These are phyloP conservation scores for Groenewaldozyma auringiensis DNA, from an alignment of 1,139 yeast species.

Conservation along the genomic window DNA sequence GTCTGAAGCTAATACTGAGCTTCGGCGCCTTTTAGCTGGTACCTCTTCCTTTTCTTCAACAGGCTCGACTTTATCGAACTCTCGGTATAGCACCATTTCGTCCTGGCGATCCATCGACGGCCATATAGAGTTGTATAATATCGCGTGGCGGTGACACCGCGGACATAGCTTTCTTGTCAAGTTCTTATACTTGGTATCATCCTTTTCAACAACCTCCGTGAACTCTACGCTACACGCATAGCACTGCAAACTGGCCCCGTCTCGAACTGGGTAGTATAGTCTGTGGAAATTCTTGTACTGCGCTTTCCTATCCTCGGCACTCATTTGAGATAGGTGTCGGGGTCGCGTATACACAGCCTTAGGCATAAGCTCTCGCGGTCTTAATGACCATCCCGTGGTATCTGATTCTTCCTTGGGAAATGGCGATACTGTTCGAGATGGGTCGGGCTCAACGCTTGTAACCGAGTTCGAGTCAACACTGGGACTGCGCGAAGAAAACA, in stretches of 20 bases:
- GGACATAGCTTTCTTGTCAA: slow-evolving; percentile 21
- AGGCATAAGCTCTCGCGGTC: slow-evolving; percentile 4
- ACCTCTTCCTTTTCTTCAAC: slow-evolving; percentile 8
- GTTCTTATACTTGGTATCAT: background rate
- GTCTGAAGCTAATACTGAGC: slow-evolving; percentile 6
- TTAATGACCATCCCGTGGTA: background rate
- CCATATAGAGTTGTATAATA: slow-evolving; percentile 25
- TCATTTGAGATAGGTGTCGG: background rate
- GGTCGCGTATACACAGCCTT: background rate
- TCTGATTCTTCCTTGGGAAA: background rate
- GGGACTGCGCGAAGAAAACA: background rate
- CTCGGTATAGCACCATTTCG: slow-evolving; percentile 17
- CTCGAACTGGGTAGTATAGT: slow-evolving; percentile 6
- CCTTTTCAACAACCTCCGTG: slow-evolving; percentile 14
- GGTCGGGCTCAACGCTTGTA: slow-evolving; percentile 7
- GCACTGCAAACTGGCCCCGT: slow-evolving; percentile 17
- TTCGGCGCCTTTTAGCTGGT: slow-evolving; percentile 7
- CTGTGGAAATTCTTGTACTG: background rate
- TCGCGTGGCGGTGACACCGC: slow-evolving; percentile 28
- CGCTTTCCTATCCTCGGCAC: background rate
- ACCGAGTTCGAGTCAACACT: slow-evolving; percentile 8
- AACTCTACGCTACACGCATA: background rate
- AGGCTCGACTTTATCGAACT: slow-evolving; percentile 7
- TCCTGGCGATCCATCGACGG: slow-evolving; percentile 18
- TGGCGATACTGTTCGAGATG: background rate